Evolutionary conservation across 129 eudicot genomes (phyloP).

Genomic region (Lactuca sativa): DNA sequence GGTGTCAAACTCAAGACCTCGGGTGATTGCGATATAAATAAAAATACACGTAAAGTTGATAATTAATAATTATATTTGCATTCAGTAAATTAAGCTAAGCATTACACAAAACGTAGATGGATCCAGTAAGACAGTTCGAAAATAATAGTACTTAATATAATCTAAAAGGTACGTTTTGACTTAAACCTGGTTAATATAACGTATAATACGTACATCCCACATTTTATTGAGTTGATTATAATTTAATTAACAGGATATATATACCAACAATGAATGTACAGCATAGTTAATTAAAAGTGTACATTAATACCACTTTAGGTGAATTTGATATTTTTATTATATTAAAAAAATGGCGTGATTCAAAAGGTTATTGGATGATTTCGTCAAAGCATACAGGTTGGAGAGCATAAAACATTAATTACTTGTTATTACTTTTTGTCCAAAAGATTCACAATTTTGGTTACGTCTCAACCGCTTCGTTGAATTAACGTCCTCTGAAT

Average conservation of each 20-base stretch:
- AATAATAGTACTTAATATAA: too few relatives aligned
- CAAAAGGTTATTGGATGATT: background rate
- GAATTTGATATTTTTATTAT: background rate
- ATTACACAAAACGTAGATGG: too few relatives aligned
- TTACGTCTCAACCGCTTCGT: conserved; percentile 25
- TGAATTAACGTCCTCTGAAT: conserved; percentile 21
- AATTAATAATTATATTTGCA: background rate
- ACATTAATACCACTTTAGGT: too few relatives aligned
- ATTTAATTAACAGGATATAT: too few relatives aligned
- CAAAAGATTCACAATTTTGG: conserved; percentile 27
- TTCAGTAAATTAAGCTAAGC: background rate
- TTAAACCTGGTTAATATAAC: too few relatives aligned
- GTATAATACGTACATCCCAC: too few relatives aligned
- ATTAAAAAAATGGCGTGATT: background rate
- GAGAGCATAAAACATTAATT: conserved; percentile 16
- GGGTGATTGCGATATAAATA: background rate
- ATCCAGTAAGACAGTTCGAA: too few relatives aligned
- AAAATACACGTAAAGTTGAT: background rate
- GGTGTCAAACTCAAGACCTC: conserved; percentile 8
- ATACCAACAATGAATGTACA: too few relatives aligned
- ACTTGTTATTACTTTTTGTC: background rate
- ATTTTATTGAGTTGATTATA: too few relatives aligned
- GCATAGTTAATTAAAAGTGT: too few relatives aligned
- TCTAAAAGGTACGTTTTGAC: too few relatives aligned
- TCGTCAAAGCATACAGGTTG: conserved; percentile 16